Conservation (phyloP, 2,329 filamentous ascomycete genomes). For the Pseudogymnoascus verrucosus region DNA sequence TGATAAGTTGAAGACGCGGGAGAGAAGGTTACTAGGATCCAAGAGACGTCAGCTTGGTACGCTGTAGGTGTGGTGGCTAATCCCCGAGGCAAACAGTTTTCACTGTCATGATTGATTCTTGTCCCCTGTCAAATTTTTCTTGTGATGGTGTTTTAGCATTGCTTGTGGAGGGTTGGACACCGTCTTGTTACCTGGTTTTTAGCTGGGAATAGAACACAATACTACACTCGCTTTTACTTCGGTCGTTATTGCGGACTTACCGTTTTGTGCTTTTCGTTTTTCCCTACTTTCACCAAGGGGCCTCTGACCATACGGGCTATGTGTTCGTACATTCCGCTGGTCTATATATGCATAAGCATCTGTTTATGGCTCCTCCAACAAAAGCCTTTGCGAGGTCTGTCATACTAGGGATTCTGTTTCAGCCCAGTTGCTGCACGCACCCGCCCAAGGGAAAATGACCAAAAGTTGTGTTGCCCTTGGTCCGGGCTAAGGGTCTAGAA, state of each 20-base stretch:
- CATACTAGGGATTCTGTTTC: conserved; percentile 1
- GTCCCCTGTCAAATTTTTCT: background rate
- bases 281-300: background rate
- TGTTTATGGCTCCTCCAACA: background rate
- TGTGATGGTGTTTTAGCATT: background rate
- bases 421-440: conserved; percentile 5
- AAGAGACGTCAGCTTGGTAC: background rate
- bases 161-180: background rate
- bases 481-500: background rate
- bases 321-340: background rate
- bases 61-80: background rate
- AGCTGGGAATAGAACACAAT: background rate
- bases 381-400: background rate
- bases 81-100: conserved; percentile 4
- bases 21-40: background rate
- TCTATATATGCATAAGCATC: background rate
- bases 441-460: conserved; percentile 1
- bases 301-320: background rate
- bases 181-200: background rate
- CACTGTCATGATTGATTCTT: background rate
- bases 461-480: background rate
- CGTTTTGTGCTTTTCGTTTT: background rate
- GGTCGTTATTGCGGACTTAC: conserved; percentile 3
- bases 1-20: background rate
- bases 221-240: background rate